Percentiles rank a stretch among this genome's conserved stretches.
Evolutionary conservation across 1,284 basidiomycete genomes (phyloP).

Genomic region (Peniophora sp.): DNA sequence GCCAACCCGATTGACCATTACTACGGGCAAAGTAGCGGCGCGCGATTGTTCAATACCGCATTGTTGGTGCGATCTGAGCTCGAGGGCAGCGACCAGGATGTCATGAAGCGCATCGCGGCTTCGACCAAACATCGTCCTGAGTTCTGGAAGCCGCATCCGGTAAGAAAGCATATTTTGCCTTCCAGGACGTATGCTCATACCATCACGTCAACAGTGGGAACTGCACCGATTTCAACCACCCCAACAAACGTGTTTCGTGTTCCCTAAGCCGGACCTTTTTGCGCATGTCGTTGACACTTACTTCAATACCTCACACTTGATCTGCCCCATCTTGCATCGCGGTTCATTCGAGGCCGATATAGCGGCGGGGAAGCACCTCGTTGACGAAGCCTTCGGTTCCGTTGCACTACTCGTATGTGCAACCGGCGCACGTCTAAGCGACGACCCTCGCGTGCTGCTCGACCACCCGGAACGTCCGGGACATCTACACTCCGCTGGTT

Average conservation of each 20-base stretch:
- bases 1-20: slow-evolving; percentile 30
- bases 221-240: background rate
- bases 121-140: background rate
- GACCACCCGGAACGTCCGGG: slow-evolving; percentile 26
- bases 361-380: slow-evolving; percentile 46
- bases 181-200: background rate
- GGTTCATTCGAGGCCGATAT: slow-evolving; percentile 65
- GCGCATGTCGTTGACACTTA: slow-evolving; percentile 57
- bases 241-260: slow-evolving; percentile 25
- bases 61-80: slow-evolving; percentile 42
- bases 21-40: slow-evolving; percentile 46
- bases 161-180: background rate
- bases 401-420: slow-evolving; percentile 73
- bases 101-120: background rate
- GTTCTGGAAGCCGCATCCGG: slow-evolving; percentile 9
- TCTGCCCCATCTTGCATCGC: slow-evolving; percentile 69
- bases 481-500: slow-evolving; percentile 55
- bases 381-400: slow-evolving; percentile 56
- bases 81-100: slow-evolving; percentile 7
- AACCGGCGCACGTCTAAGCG: slow-evolving; percentile 58
- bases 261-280: slow-evolving; percentile 60
- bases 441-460: slow-evolving; percentile 58
- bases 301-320: slow-evolving; percentile 55
- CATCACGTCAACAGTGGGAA: slow-evolving; percentile 6
- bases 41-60: slow-evolving; percentile 40